Conservation (phyloP, 805 yeast species). For the Schwanniomyces sp. region DNA sequence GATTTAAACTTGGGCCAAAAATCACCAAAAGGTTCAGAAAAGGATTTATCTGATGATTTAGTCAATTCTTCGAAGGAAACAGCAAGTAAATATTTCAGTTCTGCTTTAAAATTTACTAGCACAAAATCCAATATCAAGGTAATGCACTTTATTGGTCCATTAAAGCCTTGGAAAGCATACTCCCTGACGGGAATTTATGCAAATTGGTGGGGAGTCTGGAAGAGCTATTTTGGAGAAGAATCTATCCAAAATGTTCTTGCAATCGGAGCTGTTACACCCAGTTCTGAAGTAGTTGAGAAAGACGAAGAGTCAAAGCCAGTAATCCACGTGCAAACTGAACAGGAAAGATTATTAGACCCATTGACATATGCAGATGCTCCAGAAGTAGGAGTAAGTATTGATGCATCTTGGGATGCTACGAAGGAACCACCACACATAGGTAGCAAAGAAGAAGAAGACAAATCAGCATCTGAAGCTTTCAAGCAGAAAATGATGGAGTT, state of each 20-base stretch:
- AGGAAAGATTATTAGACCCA: not conserved
- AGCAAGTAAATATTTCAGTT: conserved; percentile 12
- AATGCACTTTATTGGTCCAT: conserved; percentile 67
- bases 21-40: not conserved
- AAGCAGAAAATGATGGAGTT: conserved; percentile 14
- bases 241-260: conserved; percentile 18
- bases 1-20: not conserved
- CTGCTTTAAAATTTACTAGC: conserved; percentile 17
- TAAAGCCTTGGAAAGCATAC: conserved; percentile 53
- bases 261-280: not conserved
- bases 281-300: too few relatives aligned
- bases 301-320: too few relatives aligned
- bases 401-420: conserved; percentile 46
- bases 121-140: conserved; percentile 40
- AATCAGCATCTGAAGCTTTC: conserved; percentile 4
- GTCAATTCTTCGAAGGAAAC: conserved; percentile 1
- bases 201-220: conserved; percentile 44
- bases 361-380: not conserved
- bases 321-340: not conserved
- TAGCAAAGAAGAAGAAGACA: not conserved
- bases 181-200: conserved; percentile 16
- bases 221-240: conserved; percentile 23
- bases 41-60: not conserved
- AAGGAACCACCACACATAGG: conserved; percentile 29
- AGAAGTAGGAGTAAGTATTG: conserved; percentile 11